Evolutionary conservation across 176 grass and related monocot species (phyloP), one percentile per base, ranked within the genome.

Genomic region (Triticum urartu): DNA sequence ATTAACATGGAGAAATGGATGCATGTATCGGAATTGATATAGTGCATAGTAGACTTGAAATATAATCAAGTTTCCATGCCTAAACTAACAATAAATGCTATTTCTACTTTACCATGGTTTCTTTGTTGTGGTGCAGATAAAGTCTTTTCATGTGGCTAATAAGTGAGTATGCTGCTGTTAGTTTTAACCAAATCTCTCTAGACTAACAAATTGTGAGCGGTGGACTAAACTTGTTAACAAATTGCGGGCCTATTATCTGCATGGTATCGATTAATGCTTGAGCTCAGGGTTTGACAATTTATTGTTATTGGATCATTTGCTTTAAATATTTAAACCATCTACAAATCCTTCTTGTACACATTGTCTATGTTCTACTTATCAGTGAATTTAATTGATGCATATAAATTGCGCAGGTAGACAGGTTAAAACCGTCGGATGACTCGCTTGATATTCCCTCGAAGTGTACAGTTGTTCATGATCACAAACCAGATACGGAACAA

Each of bases 361-460:
- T 25, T 77, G 9, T 77, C 45, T 33, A 11, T 56, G 74, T 77
- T 77, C 48, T 32, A 77, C 47, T 22, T 83, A 64, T 87, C 75
- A 52, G 75, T 81, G 21, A 38, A 88, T 64, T 26, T 77, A 69
- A 61, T 76, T 86, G 63, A 85, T 89, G 32, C 40, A 68, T 76
- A 89, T 87, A 28, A 35, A 67, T 91, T 91, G 9, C 47, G 72
- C 91, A 95, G 91, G 91, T 84, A 87, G 88, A 79, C 77, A 93
- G 83, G 50, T 45, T 90, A 70, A 30, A 70, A 7, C 80, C 79
- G 65, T 68, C 39, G 22, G 87, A 81, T 83, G 89, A 93, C 79
- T 86, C 90, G 20, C 72, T 83, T 82, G 77, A 79, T 85, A 35
- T 78, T 88, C 77, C 87, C 72, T 68, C 79, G 39, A 83, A 87